Base-by-base conservation (phyloP, 768 basidiomycete genomes). In the Suillus paluster region DNA sequence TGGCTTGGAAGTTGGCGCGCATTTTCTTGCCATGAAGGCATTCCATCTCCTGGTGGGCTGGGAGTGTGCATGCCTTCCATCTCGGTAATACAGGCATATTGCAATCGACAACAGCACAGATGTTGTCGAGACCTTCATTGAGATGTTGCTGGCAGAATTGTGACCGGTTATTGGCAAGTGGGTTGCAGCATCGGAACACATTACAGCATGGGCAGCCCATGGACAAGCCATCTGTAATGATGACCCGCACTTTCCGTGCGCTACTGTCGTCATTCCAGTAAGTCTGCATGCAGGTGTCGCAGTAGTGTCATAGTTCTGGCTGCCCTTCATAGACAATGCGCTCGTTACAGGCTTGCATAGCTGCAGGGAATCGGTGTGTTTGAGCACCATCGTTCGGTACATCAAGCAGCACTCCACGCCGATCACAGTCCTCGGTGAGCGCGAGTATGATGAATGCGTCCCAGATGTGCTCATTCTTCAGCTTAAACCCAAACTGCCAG, bases 361-460 rank as follows among this genome's bases (percentile, higher is more conserved):
- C 19, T 46, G 77, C 74, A 0, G 69, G 70, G 11, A 52, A 72
- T 1, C 73, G 62, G 33, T 66, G 64, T 64, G 66, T 41, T 48
- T 75, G 72, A 2, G 57, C 57, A 2, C 69, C 67, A 19, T 25
- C 59, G 58, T 75, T 66, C 8, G 70, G 70, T 17, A 75, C 67
- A 10, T 45, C 41, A 2, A 75, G 68, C 10, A 58, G 45, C 1
- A 23, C 19, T 6, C 42, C 25, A 2, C 52, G 63, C 25, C 54
- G 30, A 10, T 57, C 19, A 27, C 57, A 56, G 59, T 77, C 71
- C 67, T 65, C 4, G 0, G 75, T 67, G 5, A 76, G 64, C 5
- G 68, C 55, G 14, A 72, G 66, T 11, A 72, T 11, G 6, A 70
- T 41, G 46, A 77, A 64, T 0, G 61, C 66, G 36, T 70, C 67